Evolutionary conservation across 768 basidiomycete genomes (phyloP).

Genomic region (Pulveroboletus frians): DNA sequence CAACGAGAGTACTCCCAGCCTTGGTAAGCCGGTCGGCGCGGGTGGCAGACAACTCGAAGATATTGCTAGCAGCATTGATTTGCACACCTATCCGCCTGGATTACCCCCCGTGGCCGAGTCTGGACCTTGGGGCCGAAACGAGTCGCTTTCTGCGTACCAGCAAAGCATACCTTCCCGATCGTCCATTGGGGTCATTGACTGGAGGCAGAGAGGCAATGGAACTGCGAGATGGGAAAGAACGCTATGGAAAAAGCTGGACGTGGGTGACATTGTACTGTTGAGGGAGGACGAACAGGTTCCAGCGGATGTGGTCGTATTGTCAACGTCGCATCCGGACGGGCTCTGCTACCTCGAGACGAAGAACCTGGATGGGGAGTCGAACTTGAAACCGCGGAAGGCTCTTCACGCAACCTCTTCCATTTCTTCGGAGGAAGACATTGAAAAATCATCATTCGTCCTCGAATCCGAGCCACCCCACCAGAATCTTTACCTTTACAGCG

Average conservation of each 20-base stretch:
- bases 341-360: slow-evolving; percentile 97
- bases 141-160: slow-evolving; percentile 45
- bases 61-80: slow-evolving; percentile 65
- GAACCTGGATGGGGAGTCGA: slow-evolving; percentile 97
- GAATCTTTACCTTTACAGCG: slow-evolving; percentile 89
- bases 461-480: slow-evolving; percentile 93
- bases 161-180: slow-evolving; percentile 53
- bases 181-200: slow-evolving; percentile 76
- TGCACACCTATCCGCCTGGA: slow-evolving; percentile 59
- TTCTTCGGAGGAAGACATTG: slow-evolving; percentile 82
- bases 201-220: slow-evolving; percentile 60
- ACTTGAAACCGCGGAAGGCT: slow-evolving; percentile 81
- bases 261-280: slow-evolving; percentile 90
- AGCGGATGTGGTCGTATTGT: slow-evolving; percentile 89
- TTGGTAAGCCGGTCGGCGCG: slow-evolving; percentile 34
- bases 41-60: slow-evolving; percentile 57
- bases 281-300: slow-evolving; percentile 95
- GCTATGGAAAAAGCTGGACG: slow-evolving; percentile 97
- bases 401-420: slow-evolving; percentile 72
- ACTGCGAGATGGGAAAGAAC: slow-evolving; percentile 90
- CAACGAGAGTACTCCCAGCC: slow-evolving; percentile 41
- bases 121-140: slow-evolving; percentile 33
- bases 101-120: slow-evolving; percentile 27
- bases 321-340: slow-evolving; percentile 87
- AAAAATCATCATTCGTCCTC: slow-evolving; percentile 79